phyloP scores from a whole-genome alignment of 164 flowering plant genomes.

The Cinnamomum chago region DNA sequence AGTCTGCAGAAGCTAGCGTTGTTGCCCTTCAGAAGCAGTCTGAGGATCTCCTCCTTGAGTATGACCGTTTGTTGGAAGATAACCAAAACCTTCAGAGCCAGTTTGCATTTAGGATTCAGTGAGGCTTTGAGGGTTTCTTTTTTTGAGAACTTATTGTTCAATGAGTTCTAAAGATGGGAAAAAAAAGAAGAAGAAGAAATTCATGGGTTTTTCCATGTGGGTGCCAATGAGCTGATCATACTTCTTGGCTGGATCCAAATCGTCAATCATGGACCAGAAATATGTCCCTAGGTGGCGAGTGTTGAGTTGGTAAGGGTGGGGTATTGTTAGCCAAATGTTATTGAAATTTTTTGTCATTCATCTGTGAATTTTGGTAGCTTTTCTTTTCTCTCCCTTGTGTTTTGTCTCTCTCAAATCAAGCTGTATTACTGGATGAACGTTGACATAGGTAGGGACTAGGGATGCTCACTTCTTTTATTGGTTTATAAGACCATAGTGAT shows the following conservation, averaged over 20 bases:
- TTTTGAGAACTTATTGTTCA: not conserved
- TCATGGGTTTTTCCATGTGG: not conserved
- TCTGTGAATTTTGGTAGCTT: not conserved
- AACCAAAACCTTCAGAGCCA: constrained; percentile 84
- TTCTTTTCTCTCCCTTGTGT: not conserved
- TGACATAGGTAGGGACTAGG: not conserved
- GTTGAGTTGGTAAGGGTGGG: not conserved
- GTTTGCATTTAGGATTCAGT: constrained; percentile 24
- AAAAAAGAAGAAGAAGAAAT: not conserved
- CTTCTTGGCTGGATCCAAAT: not conserved
- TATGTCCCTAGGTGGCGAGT: not conserved
- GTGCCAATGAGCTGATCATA: not conserved
- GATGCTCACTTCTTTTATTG: not conserved
- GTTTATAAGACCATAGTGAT: not conserved
- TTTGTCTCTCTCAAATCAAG: not conserved
- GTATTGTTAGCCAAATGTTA: not conserved
- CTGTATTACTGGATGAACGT: not conserved
- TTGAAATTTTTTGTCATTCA: not conserved
- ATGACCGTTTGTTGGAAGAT: constrained; percentile 81
- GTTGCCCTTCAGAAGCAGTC: constrained; percentile 84
- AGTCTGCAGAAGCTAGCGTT: constrained; percentile 75
- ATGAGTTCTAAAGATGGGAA: not conserved
- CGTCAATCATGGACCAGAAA: not conserved
- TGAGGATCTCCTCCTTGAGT: constrained; percentile 85
- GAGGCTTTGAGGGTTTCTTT: not conserved